Base-by-base conservation (phyloP, 495 filamentous ascomycete species). In the Podospora didyma region DNA sequence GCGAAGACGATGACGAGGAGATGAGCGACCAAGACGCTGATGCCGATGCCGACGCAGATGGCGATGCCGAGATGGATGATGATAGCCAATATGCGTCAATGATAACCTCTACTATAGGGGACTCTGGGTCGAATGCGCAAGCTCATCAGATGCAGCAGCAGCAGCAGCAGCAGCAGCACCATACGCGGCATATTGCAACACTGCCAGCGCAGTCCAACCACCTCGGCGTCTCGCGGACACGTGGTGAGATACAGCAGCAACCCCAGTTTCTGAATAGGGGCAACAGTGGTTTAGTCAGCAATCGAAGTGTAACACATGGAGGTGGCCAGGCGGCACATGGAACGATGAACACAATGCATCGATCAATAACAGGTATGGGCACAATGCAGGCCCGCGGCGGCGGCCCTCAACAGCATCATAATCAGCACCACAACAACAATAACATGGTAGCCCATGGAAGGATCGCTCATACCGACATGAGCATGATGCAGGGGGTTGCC, bases 401-500 rank as follows among this genome's bases (percentile, higher is more conserved):
- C 26, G 3, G 5, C 39, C 4, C n/a, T 48, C 46, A 47, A 37
- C 37, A 52, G 17, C 39, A 37, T 2, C 6, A 42, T 17, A 1
- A 16, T 2, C 34, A 37, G 7, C 7, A 14, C 34, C 34, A 37
- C 34, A 37, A 17, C 39, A 7, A 42, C 39, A 17, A 17, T 14
- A 14, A 7, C 5, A 17, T 14, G 9, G 9, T 12, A 5, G 5
- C 26, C 53, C 47, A 49, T 20, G 47, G 48, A 24, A 41, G 28
- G n/a, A 31, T 28, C 7, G n/a, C 31, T 5, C 57, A 59, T 10
- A 28, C 63, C 20, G 69, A 68, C 20, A 58, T 65, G 63, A 63
- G 62, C 22, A 59, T 60, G 31, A 62, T 73, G 59, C 69, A 73
- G 47, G 67, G 67, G 42, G 66, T 73, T 56, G 61, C 57, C 51